A percentile compares a stretch with the other conserved stretches of the same genome.
phyloP scores from a whole-genome alignment of 2,329 filamentous ascomycete genomes.

The Alternaria triticina region DNA sequence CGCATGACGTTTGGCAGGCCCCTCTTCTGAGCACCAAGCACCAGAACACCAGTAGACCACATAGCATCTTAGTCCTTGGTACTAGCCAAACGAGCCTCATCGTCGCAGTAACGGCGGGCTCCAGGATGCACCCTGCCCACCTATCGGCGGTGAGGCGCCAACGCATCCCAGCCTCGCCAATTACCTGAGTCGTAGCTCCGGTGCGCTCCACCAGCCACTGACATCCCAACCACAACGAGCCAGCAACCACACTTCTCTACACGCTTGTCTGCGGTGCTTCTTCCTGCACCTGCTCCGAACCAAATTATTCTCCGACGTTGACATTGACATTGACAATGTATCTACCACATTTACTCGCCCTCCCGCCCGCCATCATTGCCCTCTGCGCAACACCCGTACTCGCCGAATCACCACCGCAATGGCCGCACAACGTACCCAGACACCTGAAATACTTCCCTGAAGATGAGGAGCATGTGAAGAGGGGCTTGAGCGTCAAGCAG shows the following conservation, averaged over 20 bases:
- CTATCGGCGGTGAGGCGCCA: constrained; percentile 32
- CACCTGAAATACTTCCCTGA: constrained; percentile 57
- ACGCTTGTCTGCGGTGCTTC: constrained; percentile 13
- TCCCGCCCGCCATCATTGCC: constrained; percentile 39
- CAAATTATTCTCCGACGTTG: background rate
- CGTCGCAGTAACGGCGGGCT: background rate
- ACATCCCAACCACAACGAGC: constrained; percentile 8
- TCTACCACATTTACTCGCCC: constrained; percentile 33
- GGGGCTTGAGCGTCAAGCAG: constrained; percentile 50
- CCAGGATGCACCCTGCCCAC: constrained; percentile 21
- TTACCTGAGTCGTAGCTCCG: constrained; percentile 29
- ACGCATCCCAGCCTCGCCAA: constrained; percentile 45
- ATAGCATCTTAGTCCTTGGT: background rate
- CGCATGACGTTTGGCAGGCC: constrained; percentile 1
- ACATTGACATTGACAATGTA: constrained; percentile 26
- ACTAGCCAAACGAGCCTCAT: background rate
- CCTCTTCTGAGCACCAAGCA: background rate
- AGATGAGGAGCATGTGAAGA: constrained; percentile 52
- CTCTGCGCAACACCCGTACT: constrained; percentile 29
- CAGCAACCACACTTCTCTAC: background rate
- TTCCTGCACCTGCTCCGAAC: constrained; percentile 14
- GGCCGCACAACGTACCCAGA: constrained; percentile 55
- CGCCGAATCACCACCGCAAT: constrained; percentile 43
- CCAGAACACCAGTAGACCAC: background rate
- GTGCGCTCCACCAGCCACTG: constrained; percentile 39